Base-by-base conservation (phyloP, 768 basidiomycete species). In the Boletus rex-veris region DNA sequence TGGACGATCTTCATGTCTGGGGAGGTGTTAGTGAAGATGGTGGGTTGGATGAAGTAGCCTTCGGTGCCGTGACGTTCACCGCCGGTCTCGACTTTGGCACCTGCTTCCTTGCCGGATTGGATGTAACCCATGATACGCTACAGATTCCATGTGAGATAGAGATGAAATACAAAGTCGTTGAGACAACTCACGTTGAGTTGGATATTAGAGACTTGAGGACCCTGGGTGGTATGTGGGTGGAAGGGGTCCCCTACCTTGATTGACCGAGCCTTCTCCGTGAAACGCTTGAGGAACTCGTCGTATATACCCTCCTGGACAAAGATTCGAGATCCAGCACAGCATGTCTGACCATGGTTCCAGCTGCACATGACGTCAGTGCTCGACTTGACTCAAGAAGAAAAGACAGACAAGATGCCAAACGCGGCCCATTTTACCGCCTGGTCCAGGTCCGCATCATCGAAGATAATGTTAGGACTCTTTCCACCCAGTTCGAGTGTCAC, bases 61-160 rank as follows among this genome's bases (percentile, higher is more conserved):
- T 81, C 79, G 2, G 60, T 68, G 9, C 86, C 86, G 60, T 75
- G 73, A 31, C 79, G 79, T 30, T 75, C 73, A 10, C 91, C 90
- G 7, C 90, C 91, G 3, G 72, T 50, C 59, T 81, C 77, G 9
- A 88, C 70, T 15, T 69, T 87, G 0, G 90, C 91, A 21, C 91
- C 92, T 18, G 83, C 78, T 14, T 78, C 65, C 64, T 82, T 86
- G 3, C 91, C 92, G 8, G 83, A 80, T 26, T 88, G 66, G 67
- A 95, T 92, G 74, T 91, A 92, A 11, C 69, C 71, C 80, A 90
- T 82, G 57, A 93, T 80, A 50, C 86, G 85, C 85, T 88, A 58
- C 19, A n/a, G 12, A 30, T 45, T 16, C 8, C n/a, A 28, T 19
- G 2, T 5, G 9, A 50, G 30, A 64, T 51, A 43, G 4, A 36